A percentile compares a stretch with the other conserved stretches of the same genome.
Conservation (phyloP, 2,329 filamentous ascomycete species). For the Dactylellina sp. region DNA sequence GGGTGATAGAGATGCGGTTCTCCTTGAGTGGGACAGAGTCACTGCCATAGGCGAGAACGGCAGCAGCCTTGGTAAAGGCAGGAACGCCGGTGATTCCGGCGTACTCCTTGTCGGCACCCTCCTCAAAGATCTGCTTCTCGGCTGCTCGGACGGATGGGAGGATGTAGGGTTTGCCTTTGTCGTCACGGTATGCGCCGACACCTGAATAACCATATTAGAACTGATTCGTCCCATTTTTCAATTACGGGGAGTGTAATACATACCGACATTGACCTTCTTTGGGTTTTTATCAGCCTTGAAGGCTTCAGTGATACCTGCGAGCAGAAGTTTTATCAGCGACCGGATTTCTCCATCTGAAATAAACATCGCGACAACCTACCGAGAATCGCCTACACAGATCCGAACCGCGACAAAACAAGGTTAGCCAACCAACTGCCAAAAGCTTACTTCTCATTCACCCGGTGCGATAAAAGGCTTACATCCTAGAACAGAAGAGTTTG, state of each 20-base stretch:
- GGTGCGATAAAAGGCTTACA: slow-evolving; percentile 62
- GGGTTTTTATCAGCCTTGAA: slow-evolving; percentile 81
- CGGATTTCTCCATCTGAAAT: background rate
- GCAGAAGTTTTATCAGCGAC: slow-evolving; percentile 23
- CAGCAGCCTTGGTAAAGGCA: slow-evolving; percentile 87
- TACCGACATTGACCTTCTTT: slow-evolving; percentile 92
- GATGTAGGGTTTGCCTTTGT: slow-evolving; percentile 97
- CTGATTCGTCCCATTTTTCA: too few relatives aligned
- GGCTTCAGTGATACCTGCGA: slow-evolving; percentile 65
- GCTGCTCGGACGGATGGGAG: slow-evolving; percentile 83
- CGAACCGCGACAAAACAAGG: slow-evolving; percentile 33
- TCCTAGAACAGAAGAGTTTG: slow-evolving; percentile 61
- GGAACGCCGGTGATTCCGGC: slow-evolving; percentile 91
- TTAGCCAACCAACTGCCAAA: slow-evolving; percentile 17
- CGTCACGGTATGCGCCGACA: slow-evolving; percentile 92
- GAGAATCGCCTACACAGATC: slow-evolving; percentile 64
- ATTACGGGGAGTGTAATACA: slow-evolving; percentile 58
- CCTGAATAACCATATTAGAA: slow-evolving; percentile 64
- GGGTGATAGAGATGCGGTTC: slow-evolving; percentile 64
- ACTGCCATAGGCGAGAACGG: slow-evolving; percentile 82
- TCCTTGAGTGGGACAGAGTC: slow-evolving; percentile 87
- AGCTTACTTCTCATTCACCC: slow-evolving; percentile 23
- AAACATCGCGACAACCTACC: slow-evolving; percentile 62
- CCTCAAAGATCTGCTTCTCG: slow-evolving; percentile 86
- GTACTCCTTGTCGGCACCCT: slow-evolving; percentile 96